Evolutionary conservation across 495 filamentous ascomycete species (phyloP).

Genomic region (Penicillium antarcticum): DNA sequence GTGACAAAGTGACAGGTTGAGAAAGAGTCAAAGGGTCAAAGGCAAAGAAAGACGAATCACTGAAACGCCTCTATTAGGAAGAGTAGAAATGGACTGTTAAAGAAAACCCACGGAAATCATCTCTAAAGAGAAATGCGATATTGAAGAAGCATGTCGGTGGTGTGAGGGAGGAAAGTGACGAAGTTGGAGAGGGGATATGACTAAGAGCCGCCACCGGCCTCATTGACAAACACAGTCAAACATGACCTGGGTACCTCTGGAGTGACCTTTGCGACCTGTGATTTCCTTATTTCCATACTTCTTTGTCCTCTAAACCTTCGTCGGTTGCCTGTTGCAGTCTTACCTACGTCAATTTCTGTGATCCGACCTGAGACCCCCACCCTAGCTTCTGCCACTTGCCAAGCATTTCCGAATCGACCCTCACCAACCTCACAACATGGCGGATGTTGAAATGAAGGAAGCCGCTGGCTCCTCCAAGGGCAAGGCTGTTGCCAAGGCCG

Average conservation of each 20-base stretch:
- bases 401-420: neutral
- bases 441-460: conserved; percentile 97
- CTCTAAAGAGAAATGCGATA: conserved; percentile 6
- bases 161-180: conserved; percentile 2
- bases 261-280: neutral
- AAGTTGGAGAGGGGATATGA: conserved; percentile 4
- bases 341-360: conserved; percentile 7
- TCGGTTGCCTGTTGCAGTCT: neutral
- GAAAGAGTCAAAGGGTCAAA: neutral
- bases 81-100: conserved; percentile 3
- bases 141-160: conserved; percentile 4
- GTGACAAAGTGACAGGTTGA: conserved; percentile 8
- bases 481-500: conserved; percentile 59
- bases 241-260: conserved; percentile 3
- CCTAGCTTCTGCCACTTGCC: conserved; percentile 1
- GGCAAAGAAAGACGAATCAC: conserved; percentile 12
- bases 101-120: conserved; percentile 2
- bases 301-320: neutral
- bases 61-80: conserved; percentile 15
- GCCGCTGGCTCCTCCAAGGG: conserved; percentile 55
- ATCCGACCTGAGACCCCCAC: neutral
- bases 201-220: conserved; percentile 6
- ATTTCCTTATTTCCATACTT: neutral
- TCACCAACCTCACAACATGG: conserved; percentile 55
- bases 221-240: conserved; percentile 3